Percentiles rank a stretch among this genome's conserved stretches.
Evolutionary conservation across 805 yeast species (phyloP).

Genomic region (Cyberlindnera mrakii): DNA sequence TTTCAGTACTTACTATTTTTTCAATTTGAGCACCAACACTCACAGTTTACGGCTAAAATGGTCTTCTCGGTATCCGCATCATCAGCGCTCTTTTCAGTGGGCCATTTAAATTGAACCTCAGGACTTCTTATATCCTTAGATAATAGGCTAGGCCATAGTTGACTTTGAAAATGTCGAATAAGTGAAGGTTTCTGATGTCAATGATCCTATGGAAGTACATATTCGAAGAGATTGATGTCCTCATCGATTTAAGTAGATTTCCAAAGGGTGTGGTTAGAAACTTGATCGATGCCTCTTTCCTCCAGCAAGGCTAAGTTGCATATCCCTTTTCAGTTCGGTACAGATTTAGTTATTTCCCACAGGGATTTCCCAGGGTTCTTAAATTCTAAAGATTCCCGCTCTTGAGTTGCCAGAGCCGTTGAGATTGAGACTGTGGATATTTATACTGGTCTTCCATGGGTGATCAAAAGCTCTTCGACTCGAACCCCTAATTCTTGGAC

Average conservation of each 20-base stretch:
- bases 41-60: slow-evolving; percentile 49
- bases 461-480: slow-evolving; percentile 19
- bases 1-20: too few species aligned
- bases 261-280: slow-evolving; percentile 27
- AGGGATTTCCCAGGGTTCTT: slow-evolving; percentile 30
- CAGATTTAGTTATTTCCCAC: slow-evolving; percentile 30
- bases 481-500: slow-evolving; percentile 29
- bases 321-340: slow-evolving; percentile 59
- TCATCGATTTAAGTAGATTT: slow-evolving; percentile 37
- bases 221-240: slow-evolving; percentile 43
- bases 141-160: slow-evolving; percentile 11
- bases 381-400: slow-evolving; percentile 30
- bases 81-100: slow-evolving; percentile 39
- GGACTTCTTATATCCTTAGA: slow-evolving; percentile 34
- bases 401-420: slow-evolving; percentile 31
- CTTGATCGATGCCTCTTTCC: slow-evolving; percentile 35
- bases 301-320: slow-evolving; percentile 42
- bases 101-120: slow-evolving; percentile 34
- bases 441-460: slow-evolving; percentile 32
- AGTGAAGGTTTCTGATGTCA: slow-evolving; percentile 6
- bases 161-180: slow-evolving; percentile 17
- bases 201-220: slow-evolving; percentile 29
- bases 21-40: slow-evolving; percentile 29
- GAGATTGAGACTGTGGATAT: slow-evolving; percentile 46
- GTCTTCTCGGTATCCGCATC: slow-evolving; percentile 44